These are phyloP conservation scores for Closterium sp. DNA, from an alignment of 139 green algal species.

Conservation along the genomic window DNA sequence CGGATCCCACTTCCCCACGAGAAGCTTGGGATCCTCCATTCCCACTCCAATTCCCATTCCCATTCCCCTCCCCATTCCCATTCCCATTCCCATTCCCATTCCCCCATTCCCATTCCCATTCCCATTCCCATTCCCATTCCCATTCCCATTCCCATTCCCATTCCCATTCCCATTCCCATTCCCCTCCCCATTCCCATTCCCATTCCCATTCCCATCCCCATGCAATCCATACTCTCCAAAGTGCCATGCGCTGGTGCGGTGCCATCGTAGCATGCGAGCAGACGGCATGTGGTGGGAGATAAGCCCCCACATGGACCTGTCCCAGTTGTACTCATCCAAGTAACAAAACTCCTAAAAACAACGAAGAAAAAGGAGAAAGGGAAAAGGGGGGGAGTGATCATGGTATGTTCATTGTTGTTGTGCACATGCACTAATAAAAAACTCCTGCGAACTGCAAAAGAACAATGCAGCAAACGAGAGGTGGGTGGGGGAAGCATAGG, in stretches of 20 bases:
- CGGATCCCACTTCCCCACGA: not conserved
- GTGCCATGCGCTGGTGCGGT: conserved; percentile 25
- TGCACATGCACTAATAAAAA: no score
- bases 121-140: not conserved
- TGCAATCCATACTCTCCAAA: conserved; percentile 30
- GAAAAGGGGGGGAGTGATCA: no score
- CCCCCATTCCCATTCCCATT: not conserved
- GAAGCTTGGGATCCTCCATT: no score
- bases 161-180: not conserved
- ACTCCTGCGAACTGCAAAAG: no score
- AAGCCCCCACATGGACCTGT: conserved; percentile 27
- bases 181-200: not conserved
- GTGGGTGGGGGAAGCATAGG: not conserved
- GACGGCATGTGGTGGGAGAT: not conserved
- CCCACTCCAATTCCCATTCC: not conserved
- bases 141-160: not conserved
- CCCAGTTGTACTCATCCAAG: conserved; percentile 51
- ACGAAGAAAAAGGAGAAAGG: no score
- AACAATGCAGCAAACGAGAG: no score
- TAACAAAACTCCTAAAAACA: conserved; percentile 15
- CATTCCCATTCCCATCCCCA: not conserved
- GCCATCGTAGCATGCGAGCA: not conserved
- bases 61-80: not conserved
- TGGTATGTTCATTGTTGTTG: no score
- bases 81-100: not conserved